A percentile compares a stretch with the other conserved stretches of the same genome.
phyloP scores from a whole-genome alignment of 306 rosid genomes.

The Lathyrus sativus region DNA sequence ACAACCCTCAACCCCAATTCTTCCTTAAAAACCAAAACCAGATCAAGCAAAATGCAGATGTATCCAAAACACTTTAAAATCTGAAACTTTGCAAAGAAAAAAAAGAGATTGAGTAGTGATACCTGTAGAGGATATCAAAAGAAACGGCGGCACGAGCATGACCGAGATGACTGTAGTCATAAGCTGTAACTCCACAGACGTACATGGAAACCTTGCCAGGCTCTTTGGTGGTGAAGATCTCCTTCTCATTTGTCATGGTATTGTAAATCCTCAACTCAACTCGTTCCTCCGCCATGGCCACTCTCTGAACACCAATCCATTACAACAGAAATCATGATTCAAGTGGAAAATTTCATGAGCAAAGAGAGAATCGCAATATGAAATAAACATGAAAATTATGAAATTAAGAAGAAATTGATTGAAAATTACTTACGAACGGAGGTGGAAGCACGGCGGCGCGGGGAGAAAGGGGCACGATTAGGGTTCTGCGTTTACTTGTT shows the following conservation, averaged over 20 bases:
- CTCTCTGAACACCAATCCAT: not conserved
- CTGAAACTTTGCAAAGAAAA: not conserved
- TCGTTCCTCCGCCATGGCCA: conserved; percentile 60
- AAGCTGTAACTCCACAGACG: conserved; percentile 91
- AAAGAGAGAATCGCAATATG: too few species aligned
- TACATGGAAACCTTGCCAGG: conserved; percentile 80
- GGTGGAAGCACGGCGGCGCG: too few species aligned
- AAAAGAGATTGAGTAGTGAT: not conserved
- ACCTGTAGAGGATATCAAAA: conserved; percentile 86
- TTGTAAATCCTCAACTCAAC: conserved; percentile 67
- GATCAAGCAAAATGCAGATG: not conserved
- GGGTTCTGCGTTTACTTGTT: too few species aligned
- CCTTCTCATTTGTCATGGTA: conserved; percentile 83
- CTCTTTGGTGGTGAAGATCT: conserved; percentile 60
- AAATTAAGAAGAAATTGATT: too few species aligned
- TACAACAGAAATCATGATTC: not conserved
- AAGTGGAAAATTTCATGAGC: too few species aligned
- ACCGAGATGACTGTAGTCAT: conserved; percentile 88
- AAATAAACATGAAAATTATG: too few species aligned
- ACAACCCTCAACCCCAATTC: conserved; percentile 15
- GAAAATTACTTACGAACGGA: too few species aligned
- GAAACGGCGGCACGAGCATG: conserved; percentile 95
- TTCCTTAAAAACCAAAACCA: not conserved
- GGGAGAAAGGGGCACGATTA: too few species aligned
- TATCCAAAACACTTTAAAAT: conserved; percentile 14